phyloP scores from a whole-genome alignment of 352 stramenopile genomes.

The Pythium coloratum region DNA sequence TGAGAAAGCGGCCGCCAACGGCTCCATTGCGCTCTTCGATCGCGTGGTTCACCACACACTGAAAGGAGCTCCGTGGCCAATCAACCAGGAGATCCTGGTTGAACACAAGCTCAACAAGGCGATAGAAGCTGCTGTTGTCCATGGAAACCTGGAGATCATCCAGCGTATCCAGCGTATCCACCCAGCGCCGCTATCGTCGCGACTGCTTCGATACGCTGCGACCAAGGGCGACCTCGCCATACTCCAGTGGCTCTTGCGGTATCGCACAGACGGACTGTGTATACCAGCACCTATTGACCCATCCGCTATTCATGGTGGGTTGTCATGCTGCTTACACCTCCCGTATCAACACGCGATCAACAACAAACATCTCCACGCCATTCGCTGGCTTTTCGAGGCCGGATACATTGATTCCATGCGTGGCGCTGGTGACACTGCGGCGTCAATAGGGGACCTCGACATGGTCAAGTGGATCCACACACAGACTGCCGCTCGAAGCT shows the following conservation, averaged over 20 bases:
- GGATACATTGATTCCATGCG: constrained; percentile 20
- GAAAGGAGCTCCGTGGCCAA: not conserved
- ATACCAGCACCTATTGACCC: constrained; percentile 2
- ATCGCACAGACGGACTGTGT: constrained; percentile 22
- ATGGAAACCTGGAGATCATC: constrained; percentile 15
- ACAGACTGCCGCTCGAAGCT: not conserved
- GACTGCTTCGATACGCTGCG: constrained; percentile 12
- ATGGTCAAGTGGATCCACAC: constrained; percentile 22
- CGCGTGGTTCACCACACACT: constrained; percentile 21
- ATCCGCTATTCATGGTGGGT: not conserved
- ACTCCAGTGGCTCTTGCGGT: constrained; percentile 17
- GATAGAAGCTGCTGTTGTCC: constrained; percentile 11
- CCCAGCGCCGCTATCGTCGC: constrained; percentile 7
- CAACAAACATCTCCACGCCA: constrained; percentile 22
- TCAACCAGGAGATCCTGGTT: constrained; percentile 14
- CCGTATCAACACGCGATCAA: constrained; percentile 20
- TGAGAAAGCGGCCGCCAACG: constrained; percentile 3
- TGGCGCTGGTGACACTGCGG: constrained; percentile 16
- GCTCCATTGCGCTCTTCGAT: constrained; percentile 17
- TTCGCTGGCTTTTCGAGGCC: constrained; percentile 23
- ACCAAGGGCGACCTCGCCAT: constrained; percentile 4
- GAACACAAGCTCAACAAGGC: constrained; percentile 16
- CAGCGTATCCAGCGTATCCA: constrained; percentile 20
- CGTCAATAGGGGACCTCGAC: constrained; percentile 9
- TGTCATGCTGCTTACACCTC: constrained; percentile 20